Conservation (phyloP, 495 filamentous ascomycete genomes). For the Jackrogersella multiformis region DNA sequence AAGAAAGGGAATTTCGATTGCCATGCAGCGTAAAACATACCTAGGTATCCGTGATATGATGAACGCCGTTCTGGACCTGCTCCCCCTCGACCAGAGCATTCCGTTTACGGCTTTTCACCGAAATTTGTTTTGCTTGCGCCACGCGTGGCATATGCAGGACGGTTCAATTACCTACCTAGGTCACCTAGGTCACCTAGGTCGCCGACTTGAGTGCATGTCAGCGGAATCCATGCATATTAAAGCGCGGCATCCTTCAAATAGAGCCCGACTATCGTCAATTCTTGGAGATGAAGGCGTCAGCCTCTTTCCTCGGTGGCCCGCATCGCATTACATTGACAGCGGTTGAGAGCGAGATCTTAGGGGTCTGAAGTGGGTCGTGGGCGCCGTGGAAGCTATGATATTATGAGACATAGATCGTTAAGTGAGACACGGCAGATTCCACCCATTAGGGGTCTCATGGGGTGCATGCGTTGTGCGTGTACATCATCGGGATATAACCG, state of each 20-base stretch:
- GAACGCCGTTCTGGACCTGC: neutral
- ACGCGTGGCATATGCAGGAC: slow-evolving; percentile 17
- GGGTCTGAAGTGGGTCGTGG: neutral
- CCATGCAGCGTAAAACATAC: neutral
- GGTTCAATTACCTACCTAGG: too few relatives aligned
- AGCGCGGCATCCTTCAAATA: slow-evolving; percentile 12
- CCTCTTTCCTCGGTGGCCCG: slow-evolving; percentile 4
- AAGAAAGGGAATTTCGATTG: neutral
- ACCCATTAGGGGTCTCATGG: neutral
- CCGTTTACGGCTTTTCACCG: neutral
- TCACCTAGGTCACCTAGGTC: too few relatives aligned
- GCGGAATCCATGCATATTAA: slow-evolving; percentile 9
- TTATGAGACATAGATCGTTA: slow-evolving; percentile 7
- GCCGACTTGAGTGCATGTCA: slow-evolving; percentile 12
- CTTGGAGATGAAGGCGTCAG: slow-evolving; percentile 11
- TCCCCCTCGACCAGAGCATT: slow-evolving; percentile 5
- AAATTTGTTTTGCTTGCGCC: slow-evolving; percentile 18
- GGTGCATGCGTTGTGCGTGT: slow-evolving; percentile 5
- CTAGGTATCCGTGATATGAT: neutral
- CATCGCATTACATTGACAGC: neutral
- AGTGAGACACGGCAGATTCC: neutral
- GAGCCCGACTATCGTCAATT: slow-evolving; percentile 17
- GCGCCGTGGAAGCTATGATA: neutral
- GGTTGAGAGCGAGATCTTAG: neutral
- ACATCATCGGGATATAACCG: neutral